phyloP scores from a whole-genome alignment of 2,329 filamentous ascomycete species.

The Xylaria sp. region DNA sequence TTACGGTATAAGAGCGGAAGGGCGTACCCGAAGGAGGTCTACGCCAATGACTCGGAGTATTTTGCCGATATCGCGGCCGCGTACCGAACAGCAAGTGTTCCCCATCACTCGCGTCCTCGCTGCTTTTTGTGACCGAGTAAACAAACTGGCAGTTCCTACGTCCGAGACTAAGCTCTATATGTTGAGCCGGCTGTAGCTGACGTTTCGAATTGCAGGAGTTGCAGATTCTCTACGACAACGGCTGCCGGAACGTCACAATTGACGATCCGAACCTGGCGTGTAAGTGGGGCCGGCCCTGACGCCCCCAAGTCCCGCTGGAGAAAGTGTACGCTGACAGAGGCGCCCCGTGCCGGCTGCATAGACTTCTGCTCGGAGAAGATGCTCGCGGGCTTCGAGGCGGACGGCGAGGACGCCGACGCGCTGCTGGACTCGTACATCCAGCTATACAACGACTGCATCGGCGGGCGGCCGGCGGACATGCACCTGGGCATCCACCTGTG shows the following conservation, averaged over 20 bases:
- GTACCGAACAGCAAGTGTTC: conserved; percentile 43
- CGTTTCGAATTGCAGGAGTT: conserved; percentile 47
- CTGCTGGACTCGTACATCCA: conserved; percentile 76
- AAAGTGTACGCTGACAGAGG: conserved; percentile 1
- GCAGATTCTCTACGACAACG: conserved; percentile 62
- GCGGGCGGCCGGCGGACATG: conserved; percentile 67
- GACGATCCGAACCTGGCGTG: conserved; percentile 70
- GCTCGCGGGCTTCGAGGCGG: conserved; percentile 71
- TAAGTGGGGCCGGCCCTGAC: conserved; percentile 49
- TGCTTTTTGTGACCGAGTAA: too few relatives aligned
- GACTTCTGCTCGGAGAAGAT: conserved; percentile 77
- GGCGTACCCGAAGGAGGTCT: conserved; percentile 61
- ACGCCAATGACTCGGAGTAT: conserved; percentile 62
- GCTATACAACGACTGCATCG: conserved; percentile 74
- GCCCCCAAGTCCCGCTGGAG: too few relatives aligned
- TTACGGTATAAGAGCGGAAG: conserved; percentile 56
- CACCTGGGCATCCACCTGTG: conserved; percentile 79
- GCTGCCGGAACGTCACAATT: conserved; percentile 66
- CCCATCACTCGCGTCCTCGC: conserved; percentile 2
- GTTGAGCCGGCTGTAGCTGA: conserved; percentile 27
- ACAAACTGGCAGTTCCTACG: too few relatives aligned
- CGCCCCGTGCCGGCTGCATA: conserved; percentile 40
- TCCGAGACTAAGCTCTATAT: too few relatives aligned
- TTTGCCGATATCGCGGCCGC: conserved; percentile 67
- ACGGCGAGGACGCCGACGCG: conserved; percentile 67